Conservation (phyloP, 805 yeast species). For the Nakazawaea wyomingensis region DNA sequence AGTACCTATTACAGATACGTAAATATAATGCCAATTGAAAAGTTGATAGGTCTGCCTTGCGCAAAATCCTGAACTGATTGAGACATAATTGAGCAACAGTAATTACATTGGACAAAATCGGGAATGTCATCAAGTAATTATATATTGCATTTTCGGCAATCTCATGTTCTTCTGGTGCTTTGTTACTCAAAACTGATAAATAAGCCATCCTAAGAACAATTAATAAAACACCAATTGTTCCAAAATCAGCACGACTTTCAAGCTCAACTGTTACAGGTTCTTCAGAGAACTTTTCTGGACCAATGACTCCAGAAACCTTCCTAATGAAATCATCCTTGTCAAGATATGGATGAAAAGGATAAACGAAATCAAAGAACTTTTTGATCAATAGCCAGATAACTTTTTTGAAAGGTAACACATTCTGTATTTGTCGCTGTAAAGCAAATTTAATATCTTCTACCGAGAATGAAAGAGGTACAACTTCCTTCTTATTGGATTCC, state of each 20-base stretch:
- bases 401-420: conserved; percentile 37
- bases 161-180: conserved; percentile 22
- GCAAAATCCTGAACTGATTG: conserved; percentile 34
- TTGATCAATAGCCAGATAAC: conserved; percentile 41
- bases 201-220: conserved; percentile 37
- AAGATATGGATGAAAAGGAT: conserved; percentile 44
- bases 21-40: conserved; percentile 39
- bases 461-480: conserved; percentile 1
- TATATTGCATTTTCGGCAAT: conserved; percentile 14
- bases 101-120: conserved; percentile 33
- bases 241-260: conserved; percentile 35
- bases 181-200: conserved; percentile 28
- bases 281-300: conserved; percentile 25
- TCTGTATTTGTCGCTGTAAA: conserved; percentile 30
- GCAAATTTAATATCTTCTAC: conserved; percentile 25
- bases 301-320: conserved; percentile 32
- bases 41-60: conserved; percentile 32
- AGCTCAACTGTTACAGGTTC: conserved; percentile 21
- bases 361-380: conserved; percentile 38
- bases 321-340: conserved; percentile 30
- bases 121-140: conserved; percentile 31
- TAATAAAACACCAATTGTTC: conserved; percentile 33
- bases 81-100: conserved; percentile 34
- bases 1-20: conserved; percentile 32
- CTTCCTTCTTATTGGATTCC: background rate